Evolutionary conservation across 306 rosid genomes (phyloP).

Genomic region (Malus orientalis): DNA sequence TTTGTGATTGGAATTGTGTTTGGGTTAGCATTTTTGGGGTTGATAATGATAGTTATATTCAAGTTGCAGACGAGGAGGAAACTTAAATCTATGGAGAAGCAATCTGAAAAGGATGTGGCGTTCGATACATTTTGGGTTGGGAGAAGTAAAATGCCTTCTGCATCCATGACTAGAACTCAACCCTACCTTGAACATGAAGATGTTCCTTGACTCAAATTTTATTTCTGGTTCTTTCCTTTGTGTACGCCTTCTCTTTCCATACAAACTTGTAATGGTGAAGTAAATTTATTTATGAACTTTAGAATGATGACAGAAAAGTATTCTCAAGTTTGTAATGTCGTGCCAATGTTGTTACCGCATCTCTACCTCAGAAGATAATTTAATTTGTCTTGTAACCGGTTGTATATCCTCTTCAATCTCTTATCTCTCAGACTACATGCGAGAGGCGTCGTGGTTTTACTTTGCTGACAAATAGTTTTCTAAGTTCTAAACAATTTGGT

Average conservation of each 20-base stretch:
- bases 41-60: slow-evolving; percentile 17
- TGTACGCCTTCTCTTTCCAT: not conserved
- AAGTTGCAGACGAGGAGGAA: slow-evolving; percentile 31
- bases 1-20: slow-evolving; percentile 34
- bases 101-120: slow-evolving; percentile 47
- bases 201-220: slow-evolving; percentile 12
- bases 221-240: not conserved
- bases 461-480: not conserved
- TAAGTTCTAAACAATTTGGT: not conserved
- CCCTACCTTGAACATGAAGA: slow-evolving; percentile 55
- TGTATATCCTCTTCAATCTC: not conserved
- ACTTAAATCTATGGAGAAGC: slow-evolving; percentile 48
- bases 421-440: not conserved
- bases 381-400: no score
- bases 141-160: slow-evolving; percentile 70
- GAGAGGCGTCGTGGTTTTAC: not conserved
- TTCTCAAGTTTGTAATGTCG: not conserved
- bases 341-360: not conserved
- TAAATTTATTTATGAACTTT: not conserved
- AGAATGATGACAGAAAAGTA: not conserved
- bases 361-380: no score
- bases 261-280: slow-evolving; percentile 15
- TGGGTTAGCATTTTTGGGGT: slow-evolving; percentile 35
- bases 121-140: slow-evolving; percentile 75
- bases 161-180: slow-evolving; percentile 67